Percentiles rank a stretch among this genome's conserved stretches.
Evolutionary conservation across 139 green algal species (phyloP).

Genomic region (Limnomonas spitsbergensis): DNA sequence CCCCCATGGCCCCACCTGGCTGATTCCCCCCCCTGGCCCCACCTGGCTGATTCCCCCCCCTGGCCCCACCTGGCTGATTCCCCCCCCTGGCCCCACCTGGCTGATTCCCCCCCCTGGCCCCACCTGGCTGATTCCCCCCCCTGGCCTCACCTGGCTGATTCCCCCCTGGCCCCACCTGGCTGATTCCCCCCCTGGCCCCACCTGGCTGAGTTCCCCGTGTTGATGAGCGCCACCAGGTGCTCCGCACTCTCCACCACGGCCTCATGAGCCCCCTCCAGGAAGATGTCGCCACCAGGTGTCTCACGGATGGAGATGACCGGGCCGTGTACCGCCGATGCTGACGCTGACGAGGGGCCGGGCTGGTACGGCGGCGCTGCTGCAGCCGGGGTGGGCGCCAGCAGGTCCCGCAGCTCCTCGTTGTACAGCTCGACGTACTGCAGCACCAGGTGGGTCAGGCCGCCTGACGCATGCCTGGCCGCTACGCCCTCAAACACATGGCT

Average conservation of each 20-base stretch:
- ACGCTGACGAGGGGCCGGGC: slow-evolving; percentile 25
- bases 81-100: too few species aligned
- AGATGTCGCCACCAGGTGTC: slow-evolving; percentile 28
- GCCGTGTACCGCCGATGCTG: slow-evolving; percentile 19
- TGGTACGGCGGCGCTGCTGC: slow-evolving; percentile 28
- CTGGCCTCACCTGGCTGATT: too few species aligned
- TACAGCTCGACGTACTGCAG: slow-evolving; percentile 63
- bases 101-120: too few species aligned
- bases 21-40: too few species aligned
- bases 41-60: too few species aligned
- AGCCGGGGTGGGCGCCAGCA: slow-evolving; percentile 21
- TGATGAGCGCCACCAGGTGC: background rate
- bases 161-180: too few species aligned
- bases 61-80: too few species aligned
- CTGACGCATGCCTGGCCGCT: slow-evolving; percentile 17
- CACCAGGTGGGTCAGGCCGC: slow-evolving; percentile 51
- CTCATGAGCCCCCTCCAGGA: slow-evolving; percentile 41
- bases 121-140: too few species aligned
- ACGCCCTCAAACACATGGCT: background rate
- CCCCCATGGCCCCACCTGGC: too few species aligned
- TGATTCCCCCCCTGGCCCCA: too few species aligned
- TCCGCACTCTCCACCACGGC: slow-evolving; percentile 49
- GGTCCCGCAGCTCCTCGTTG: slow-evolving; percentile 70
- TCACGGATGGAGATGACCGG: slow-evolving; percentile 30
- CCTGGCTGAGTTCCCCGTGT: background rate